Evolutionary conservation across 345 rosid species (phyloP), one percentile per base, ranked within the genome.

Genomic region (Eutrema yunnanense): DNA sequence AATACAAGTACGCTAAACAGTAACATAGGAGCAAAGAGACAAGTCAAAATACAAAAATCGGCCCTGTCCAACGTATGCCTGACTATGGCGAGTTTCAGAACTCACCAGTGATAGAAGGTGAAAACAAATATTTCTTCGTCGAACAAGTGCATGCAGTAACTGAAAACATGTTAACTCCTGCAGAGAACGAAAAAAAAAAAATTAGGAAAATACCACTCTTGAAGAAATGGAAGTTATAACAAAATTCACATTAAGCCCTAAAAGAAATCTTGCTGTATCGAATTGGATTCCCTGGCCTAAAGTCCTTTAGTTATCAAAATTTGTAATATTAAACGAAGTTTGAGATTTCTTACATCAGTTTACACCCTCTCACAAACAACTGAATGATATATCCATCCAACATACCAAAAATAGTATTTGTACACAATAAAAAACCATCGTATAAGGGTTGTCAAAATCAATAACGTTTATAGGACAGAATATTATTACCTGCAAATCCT

Each of bases 61-160:
- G 38, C 56, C 47, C 27, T 46, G 34, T 16, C 12, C 62, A 42
- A 38, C n/a, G 4, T 42, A 79, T 47, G 49, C 30, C 67, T 22
- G 42, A 34, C 50, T 63, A 64, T 62, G 57, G 54, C 9, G 62
- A 53, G 58, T 34, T 68, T 40, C 44, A 33, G 42, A 76, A 84
- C 97, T 84, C 73, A 95, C 99, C 97, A 95, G 74, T 52, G 82
- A 78, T 73, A 92, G 84, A 81, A 95, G 97, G 81, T 84, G 92
- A 77, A 79, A 56, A 77, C 97, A 86, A 43, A 90, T 81, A 78
- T 82, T 86, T 81, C 87, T 92, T 58, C 84, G 86, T 46, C 83
- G 92, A 77, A 92, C 96, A 51, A 95, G 92, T 44, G 96, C 81
- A 80, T 85, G 92, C 67, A 95, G 85, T 61, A 95, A 85, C 71